Conservation (phyloP, 768 basidiomycete species). For the Lactifluus piperatus region DNA sequence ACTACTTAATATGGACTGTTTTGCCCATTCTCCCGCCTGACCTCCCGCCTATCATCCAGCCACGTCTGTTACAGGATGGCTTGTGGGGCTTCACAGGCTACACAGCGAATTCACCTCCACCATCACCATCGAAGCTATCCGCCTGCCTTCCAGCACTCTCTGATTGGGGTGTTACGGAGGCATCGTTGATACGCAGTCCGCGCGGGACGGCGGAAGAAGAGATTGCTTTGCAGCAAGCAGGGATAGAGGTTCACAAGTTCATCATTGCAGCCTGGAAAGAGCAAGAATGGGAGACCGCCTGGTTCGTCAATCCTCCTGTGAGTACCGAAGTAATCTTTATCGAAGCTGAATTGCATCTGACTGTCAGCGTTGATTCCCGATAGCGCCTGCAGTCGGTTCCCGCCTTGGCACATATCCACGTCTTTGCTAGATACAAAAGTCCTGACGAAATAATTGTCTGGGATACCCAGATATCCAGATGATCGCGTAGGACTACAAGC, state of each 20-base stretch:
- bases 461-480: neutral
- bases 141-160: conserved; percentile 51
- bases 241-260: conserved; percentile 52
- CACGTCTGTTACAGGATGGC: conserved; percentile 64
- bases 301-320: conserved; percentile 88
- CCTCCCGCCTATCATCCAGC: conserved; percentile 40
- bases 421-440: conserved; percentile 59
- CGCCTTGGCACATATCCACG: conserved; percentile 78
- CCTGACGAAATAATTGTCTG: conserved; percentile 17
- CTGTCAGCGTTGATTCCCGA: neutral
- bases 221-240: conserved; percentile 39
- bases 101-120: conserved; percentile 35
- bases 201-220: conserved; percentile 47
- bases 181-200: conserved; percentile 46
- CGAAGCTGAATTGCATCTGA: neutral
- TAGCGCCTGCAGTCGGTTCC: conserved; percentile 78
- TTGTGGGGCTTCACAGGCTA: conserved; percentile 76
- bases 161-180: conserved; percentile 63
- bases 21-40: conserved; percentile 60
- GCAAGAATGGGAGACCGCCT: conserved; percentile 78
- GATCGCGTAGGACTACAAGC: neutral
- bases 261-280: conserved; percentile 62
- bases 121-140: conserved; percentile 50
- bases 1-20: conserved; percentile 70
- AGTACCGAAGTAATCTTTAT: conserved; percentile 23